phyloP scores from a whole-genome alignment of 2,329 filamentous ascomycete species.

The Fusarium brevicatenulatum region DNA sequence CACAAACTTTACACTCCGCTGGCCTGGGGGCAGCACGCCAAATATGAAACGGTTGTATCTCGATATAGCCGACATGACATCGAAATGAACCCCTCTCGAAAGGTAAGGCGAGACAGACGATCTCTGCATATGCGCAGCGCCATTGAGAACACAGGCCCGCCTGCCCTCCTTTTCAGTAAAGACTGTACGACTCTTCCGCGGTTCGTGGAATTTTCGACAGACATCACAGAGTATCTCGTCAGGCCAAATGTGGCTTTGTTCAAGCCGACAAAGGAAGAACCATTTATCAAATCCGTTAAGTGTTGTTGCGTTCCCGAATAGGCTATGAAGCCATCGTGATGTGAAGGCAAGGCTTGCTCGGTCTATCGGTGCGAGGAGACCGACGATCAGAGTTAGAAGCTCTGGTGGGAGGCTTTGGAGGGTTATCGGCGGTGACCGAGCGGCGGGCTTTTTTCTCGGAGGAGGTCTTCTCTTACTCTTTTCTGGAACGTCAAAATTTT shows the following conservation, averaged over 20 bases:
- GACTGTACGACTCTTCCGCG: neutral
- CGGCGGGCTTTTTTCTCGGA: neutral
- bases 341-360: neutral
- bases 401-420: neutral
- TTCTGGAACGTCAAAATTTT: too few species aligned
- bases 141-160: fast-evolving
- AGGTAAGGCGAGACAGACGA: neutral
- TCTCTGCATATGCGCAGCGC: neutral
- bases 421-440: fast-evolving
- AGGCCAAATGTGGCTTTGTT: neutral
- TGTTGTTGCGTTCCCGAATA: neutral
- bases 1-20: neutral
- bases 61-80: neutral
- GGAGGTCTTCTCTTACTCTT: fast-evolving
- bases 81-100: neutral
- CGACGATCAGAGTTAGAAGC: neutral
- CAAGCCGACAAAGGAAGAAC: neutral
- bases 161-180: neutral
- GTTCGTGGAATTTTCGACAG: neutral
- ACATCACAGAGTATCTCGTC: neutral
- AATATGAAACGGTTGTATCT: neutral
- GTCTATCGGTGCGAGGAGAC: neutral
- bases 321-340: neutral
- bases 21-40: fast-evolving
- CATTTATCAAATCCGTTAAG: neutral